Evolutionary conservation across 2,329 filamentous ascomycete species (phyloP), one percentile per base, ranked within the genome.

Genomic region (Paraconiothyrium brasiliense): DNA sequence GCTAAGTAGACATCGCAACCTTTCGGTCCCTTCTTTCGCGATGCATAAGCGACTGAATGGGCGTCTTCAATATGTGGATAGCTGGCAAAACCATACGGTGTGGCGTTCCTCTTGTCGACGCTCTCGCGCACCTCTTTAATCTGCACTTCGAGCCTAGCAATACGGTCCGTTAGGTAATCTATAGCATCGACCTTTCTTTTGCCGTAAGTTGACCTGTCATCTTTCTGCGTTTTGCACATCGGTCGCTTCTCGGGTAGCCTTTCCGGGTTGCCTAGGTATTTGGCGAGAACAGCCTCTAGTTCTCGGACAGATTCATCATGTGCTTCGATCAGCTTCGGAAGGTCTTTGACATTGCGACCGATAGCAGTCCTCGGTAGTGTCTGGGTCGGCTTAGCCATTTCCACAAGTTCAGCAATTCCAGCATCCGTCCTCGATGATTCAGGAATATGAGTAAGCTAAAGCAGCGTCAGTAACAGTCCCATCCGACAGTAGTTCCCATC

Each of bases 51-150:
- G 11, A 75, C 93, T 22, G 88, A 87, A 73, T 99, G 95, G 0
- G 95, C 92, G 72, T 97, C 92, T 63, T 89, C 85, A 59, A 98
- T 97, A 57, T 90, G 90, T 24, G 93, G 87, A 80, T 94, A 98
- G 69, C 92, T 97, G 13, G 94, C 94, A 74, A 99, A 98, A 0
- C 95, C 95, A 74, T 94, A 99, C 0, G 93, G 86, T 86, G 96
- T 90, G 14, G 93, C 90, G 74, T 94, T 93, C 48, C 94, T 89
- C 77, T 90, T 93, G 78, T 98, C 94, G n/a, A 98, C 89, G 4
- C 88, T 89, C 39, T 88, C 85, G 16, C 95, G 88, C 2, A 95
- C 91, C 65, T 95, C 89, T 72, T 91, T 92, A 79, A 99, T 93
- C 70, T 94, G 89, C 8, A 89, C 79, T 76, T 98, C 94, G 27